Percentiles rank a stretch among this genome's conserved stretches.
Evolutionary conservation across 2,329 filamentous ascomycete species (phyloP).

Genomic region (Akanthomyces muscarius): DNA sequence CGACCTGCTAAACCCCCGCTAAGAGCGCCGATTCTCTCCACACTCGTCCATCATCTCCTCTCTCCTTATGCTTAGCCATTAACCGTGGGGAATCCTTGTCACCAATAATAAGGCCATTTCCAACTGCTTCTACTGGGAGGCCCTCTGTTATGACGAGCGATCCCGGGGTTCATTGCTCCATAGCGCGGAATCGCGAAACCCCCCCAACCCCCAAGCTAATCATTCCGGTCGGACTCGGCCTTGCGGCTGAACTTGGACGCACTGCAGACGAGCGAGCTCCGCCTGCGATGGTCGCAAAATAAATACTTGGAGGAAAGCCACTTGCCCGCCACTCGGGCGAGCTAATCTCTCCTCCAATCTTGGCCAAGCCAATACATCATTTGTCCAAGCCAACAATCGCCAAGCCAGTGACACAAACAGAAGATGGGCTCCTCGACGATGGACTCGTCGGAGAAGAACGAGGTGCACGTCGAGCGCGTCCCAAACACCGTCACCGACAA

Average conservation of each 20-base stretch:
- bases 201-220: neutral
- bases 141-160: neutral
- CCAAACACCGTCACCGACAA: neutral
- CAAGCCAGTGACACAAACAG: neutral
- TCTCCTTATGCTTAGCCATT: neutral
- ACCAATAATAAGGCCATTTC: neutral
- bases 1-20: no score
- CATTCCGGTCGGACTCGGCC: neutral
- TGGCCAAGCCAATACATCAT: neutral
- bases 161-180: conserved; percentile 1
- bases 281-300: neutral
- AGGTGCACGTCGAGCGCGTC: conserved; percentile 5
- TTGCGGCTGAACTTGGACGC: neutral
- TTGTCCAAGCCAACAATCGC: neutral
- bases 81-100: neutral
- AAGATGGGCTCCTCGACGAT: neutral
- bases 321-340: neutral
- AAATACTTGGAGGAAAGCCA: neutral
- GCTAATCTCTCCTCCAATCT: neutral
- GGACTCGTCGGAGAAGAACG: conserved; percentile 4
- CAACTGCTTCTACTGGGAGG: no score
- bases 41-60: neutral
- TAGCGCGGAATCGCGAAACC: neutral
- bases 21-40: no score
- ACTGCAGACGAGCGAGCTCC: neutral